These are phyloP conservation scores for Paramarasmius palmivorus DNA, from an alignment of 1,284 basidiomycete genomes.

Conservation along the genomic window DNA sequence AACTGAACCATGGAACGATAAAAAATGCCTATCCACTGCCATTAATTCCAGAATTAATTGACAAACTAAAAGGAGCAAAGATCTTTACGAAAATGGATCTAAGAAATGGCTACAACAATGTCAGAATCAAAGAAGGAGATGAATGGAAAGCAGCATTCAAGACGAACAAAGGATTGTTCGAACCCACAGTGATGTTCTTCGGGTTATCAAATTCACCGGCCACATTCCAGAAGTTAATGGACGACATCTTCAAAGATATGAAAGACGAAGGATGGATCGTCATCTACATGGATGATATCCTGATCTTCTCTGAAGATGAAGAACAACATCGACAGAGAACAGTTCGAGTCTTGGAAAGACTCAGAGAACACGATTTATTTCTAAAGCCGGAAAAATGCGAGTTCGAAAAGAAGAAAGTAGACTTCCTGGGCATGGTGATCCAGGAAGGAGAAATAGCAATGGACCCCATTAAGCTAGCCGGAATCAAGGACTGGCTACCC, in stretches of 20 bases:
- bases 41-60: conserved; percentile 29
- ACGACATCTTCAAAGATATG: conserved; percentile 21
- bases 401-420: conserved; percentile 24
- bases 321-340: conserved; percentile 18
- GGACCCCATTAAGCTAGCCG: conserved; percentile 22
- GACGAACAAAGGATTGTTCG: conserved; percentile 20
- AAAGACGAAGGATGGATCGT: conserved; percentile 22
- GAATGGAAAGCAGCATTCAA: conserved; percentile 23
- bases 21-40: conserved; percentile 33
- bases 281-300: conserved; percentile 33
- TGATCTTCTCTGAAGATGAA: conserved; percentile 25
- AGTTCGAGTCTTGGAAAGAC: conserved; percentile 15
- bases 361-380: conserved; percentile 17
- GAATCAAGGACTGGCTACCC: background rate
- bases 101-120: conserved; percentile 26
- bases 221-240: conserved; percentile 26
- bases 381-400: conserved; percentile 29
- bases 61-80: conserved; percentile 23
- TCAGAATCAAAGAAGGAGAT: conserved; percentile 24
- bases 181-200: conserved; percentile 33
- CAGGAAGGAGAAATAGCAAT: conserved; percentile 22
- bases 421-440: conserved; percentile 32
- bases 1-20: conserved; percentile 30
- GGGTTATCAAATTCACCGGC: conserved; percentile 32
- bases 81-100: conserved; percentile 32